Evolutionary conservation across 1,139 yeast genomes (phyloP), one percentile per base, ranked within the genome.

Genomic region (Ashbya aceris): DNA sequence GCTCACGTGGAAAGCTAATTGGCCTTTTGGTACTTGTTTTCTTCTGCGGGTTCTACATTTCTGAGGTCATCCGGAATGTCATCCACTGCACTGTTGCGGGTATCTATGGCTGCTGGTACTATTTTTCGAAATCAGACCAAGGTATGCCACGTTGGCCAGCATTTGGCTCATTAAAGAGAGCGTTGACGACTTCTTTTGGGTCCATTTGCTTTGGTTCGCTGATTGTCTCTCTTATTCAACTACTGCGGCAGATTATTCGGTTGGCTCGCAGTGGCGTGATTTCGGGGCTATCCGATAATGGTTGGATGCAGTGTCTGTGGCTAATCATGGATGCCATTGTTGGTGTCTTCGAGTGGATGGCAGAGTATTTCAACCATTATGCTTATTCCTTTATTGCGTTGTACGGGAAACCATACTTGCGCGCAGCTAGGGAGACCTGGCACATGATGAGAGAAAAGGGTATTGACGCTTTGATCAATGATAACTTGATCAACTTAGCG

Each of bases 91-190:
- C 91, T 1, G 79, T 86, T 45, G 73, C 91, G 20, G 96, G 96
- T 29, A 77, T 87, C 30, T 89, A 76, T 59, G 96, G 96, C 14
- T 76, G 93, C 4, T 87, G 96, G 96, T 87, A 85, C 64, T 87
- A 83, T 61, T 70, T 83, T 58, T 74, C 85, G 36, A 73, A 72
- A 49, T 74, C 87, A 1, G 89, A 82, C 56, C 83, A 82, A 55
- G 95, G 95, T 4, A 71, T 80, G 68, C 95, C 95, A 30, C 73
- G 65, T 52, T 75, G 76, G 67, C 94, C 95, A 8, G 93, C 94
- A 1, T 63, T 78, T 44, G 89, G 94, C 6, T 82, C 96, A 1
- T 77, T 89, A 51, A 79, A 76, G 56, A 73, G 95, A 53, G 85
- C 95, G 1, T 65, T 85, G 67, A 83, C 95, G 1, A 84, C 81